These are phyloP conservation scores for Clonostachys solani DNA, from an alignment of 2,329 filamentous ascomycete genomes.

Conservation along the genomic window DNA sequence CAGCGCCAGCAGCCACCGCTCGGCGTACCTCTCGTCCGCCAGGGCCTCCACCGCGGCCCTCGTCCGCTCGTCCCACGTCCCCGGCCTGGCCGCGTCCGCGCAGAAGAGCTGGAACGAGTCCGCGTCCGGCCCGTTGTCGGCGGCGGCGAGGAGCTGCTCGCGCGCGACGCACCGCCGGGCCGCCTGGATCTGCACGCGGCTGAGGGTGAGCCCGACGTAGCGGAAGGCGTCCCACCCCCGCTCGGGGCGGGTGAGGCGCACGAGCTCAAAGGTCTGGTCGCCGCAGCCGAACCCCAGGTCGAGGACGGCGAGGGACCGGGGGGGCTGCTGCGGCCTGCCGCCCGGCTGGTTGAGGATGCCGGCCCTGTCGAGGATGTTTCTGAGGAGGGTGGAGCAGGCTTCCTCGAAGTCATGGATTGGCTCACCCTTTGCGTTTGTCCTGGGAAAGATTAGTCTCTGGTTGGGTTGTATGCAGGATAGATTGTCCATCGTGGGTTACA, in stretches of 20 bases:
- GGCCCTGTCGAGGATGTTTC: conserved; percentile 37
- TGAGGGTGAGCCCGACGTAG: conserved; percentile 50
- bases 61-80: conserved; percentile 24
- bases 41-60: conserved; percentile 13
- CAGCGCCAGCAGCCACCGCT: conserved; percentile 49
- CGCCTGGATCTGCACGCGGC: conserved; percentile 34
- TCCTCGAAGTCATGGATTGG: conserved; percentile 30
- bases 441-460: conserved; percentile 3
- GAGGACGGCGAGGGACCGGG: conserved; percentile 28
- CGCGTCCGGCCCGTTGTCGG: background rate
- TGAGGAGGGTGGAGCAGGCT: conserved; percentile 44
- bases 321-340: background rate
- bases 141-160: conserved; percentile 8
- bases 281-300: conserved; percentile 58
- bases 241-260: conserved; percentile 13
- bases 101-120: conserved; percentile 33
- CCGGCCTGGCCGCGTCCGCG: conserved; percentile 43
- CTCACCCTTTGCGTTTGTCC: conserved; percentile 20
- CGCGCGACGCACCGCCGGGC: conserved; percentile 22
- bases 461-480: too few species aligned
- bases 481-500: too few species aligned
- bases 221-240: conserved; percentile 19
- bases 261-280: conserved; percentile 47
- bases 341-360: conserved; percentile 22
- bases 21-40: conserved; percentile 12